Evolutionary conservation across 108 stramenopile species (phyloP).

Genomic region (Heterococcus sp.): DNA sequence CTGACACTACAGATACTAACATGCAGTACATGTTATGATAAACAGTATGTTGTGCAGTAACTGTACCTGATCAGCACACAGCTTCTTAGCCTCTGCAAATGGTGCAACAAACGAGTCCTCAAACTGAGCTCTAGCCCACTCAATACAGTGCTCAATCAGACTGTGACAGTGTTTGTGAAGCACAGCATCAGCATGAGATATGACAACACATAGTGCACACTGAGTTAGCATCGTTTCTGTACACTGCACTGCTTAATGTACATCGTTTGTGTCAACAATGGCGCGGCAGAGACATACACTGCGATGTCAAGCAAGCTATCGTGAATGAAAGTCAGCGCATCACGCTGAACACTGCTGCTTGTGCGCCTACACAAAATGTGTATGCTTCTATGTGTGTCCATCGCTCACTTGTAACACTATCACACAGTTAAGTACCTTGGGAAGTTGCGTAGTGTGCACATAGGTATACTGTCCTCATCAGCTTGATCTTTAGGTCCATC

Average conservation of each 20-base stretch:
- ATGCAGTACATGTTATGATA: too few species aligned
- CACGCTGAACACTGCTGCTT: too few species aligned
- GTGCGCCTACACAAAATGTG: too few species aligned
- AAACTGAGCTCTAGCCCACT: conserved; percentile 71
- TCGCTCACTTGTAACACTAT: too few species aligned
- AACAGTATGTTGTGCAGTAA: too few species aligned
- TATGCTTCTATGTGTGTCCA: too few species aligned
- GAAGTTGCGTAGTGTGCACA: conserved; percentile 76
- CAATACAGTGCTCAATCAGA: conserved; percentile 79
- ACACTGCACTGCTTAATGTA: background rate
- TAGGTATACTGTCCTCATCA: conserved; percentile 70
- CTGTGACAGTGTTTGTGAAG: conserved; percentile 60
- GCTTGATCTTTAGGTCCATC: conserved; percentile 71
- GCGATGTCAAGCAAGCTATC: too few species aligned
- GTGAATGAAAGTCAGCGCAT: too few species aligned
- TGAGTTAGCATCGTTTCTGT: background rate
- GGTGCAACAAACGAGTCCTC: conserved; percentile 55
- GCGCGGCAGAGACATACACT: too few species aligned
- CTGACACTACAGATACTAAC: too few species aligned
- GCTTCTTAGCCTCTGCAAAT: conserved; percentile 48
- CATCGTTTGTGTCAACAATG: too few species aligned
- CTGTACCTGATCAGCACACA: conserved; percentile 46
- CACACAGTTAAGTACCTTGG: too few species aligned
- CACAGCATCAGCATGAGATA: background rate
- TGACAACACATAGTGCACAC: background rate